phyloP scores from a whole-genome alignment of 495 filamentous ascomycete genomes.

The Astrocystis sublimbata region DNA sequence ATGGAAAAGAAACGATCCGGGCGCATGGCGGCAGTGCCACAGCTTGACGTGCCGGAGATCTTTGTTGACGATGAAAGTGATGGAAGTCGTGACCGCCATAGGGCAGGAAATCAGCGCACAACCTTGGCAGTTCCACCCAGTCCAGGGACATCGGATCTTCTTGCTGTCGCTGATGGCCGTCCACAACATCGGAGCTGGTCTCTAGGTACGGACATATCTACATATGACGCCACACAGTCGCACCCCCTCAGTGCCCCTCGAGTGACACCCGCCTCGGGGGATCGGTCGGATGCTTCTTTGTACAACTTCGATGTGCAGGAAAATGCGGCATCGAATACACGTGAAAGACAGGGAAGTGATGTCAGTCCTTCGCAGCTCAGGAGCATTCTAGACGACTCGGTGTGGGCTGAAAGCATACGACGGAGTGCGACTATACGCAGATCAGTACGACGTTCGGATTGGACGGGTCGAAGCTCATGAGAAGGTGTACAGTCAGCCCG shows the following conservation, averaged over 20 bases:
- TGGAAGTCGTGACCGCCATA: conserved; percentile 20
- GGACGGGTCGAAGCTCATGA: conserved; percentile 25
- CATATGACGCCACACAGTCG: conserved; percentile 42
- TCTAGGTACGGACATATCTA: conserved; percentile 42
- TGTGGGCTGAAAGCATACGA: conserved; percentile 89
- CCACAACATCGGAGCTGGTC: conserved; percentile 44
- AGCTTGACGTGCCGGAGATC: conserved; percentile 87
- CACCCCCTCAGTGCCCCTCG: conserved; percentile 47
- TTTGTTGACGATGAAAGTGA: conserved; percentile 69
- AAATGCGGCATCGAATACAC: conserved; percentile 32
- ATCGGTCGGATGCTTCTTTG: conserved; percentile 32
- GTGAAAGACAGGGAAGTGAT: conserved; percentile 62
- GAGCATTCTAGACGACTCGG: conserved; percentile 78
- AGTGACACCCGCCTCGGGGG: conserved; percentile 31
- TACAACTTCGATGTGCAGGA: conserved; percentile 50
- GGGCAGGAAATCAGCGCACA: conserved; percentile 27
- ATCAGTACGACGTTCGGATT: conserved; percentile 35
- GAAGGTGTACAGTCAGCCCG: background rate
- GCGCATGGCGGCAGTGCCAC: conserved; percentile 74
- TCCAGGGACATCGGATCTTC: conserved; percentile 28
- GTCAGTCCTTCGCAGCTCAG: conserved; percentile 79
- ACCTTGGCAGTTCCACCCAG: conserved; percentile 25
- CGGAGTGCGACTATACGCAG: conserved; percentile 80
- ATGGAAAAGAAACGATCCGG: conserved; percentile 66
- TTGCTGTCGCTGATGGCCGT: conserved; percentile 39